Base-by-base conservation (phyloP, 1,284 basidiomycete species). In the Waitea zeae region DNA sequence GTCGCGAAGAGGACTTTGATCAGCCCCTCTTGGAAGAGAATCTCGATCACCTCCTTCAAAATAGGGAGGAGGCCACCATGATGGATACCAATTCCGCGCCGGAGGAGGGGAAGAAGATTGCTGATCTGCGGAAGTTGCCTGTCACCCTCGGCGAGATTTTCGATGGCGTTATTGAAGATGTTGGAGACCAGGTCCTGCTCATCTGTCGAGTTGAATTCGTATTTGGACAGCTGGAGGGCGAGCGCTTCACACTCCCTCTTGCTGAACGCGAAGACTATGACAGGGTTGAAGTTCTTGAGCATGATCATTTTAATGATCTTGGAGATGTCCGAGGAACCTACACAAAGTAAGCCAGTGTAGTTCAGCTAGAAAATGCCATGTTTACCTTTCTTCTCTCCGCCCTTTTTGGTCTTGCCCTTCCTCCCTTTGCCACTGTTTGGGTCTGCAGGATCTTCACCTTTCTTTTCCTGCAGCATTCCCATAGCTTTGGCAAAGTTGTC, bases 221-320 rank as follows among this genome's bases (percentile, higher is more conserved):
- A 75, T 55, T 98, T 98, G 33, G 83, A 81, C 68, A 97, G 76
- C 31, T 76, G 80, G 43, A 96, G 63, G 1, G 95, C 95, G 18
- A 95, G 70, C 0, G 71, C 75, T 56, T 99, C 95, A 54, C 95
- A 98, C 61, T 98, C 93, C 37, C 93, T 78, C 56, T 98, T 98
- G 58, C 84, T 89, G 58, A 99, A 98, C 4, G 95, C 87, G 54
- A 99, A 99, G 36, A 98, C 81, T 49, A 99, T 98, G 46, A 98
- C 93, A 0, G 95, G 95, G 50, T 97, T 95, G 59, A 89, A 95
- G 54, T 92, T 92, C 58, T 95, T 93, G 44, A 80, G 58, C 88
- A 97, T 93, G 61, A 99, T 96, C 80, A 97, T 92, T 56, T 89
- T 89, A 54, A 97, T 83, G 44, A 98, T 95, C 59, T 96, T 97